Evolutionary conservation across 306 rosid species (phyloP).

Genomic region (Lathyrus sativus): DNA sequence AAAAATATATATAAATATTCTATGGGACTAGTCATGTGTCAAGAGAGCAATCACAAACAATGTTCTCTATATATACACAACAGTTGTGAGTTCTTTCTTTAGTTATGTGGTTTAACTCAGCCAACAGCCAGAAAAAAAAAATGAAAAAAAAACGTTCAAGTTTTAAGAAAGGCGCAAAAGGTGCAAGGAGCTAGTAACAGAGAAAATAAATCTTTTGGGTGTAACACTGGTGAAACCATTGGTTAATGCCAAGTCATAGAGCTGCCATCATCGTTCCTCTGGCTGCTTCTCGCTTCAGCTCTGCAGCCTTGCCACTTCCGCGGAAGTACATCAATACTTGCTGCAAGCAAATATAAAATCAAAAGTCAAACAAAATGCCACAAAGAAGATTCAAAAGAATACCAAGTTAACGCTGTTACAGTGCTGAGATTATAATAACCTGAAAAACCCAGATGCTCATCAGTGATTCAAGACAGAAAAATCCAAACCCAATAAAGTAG

Average conservation of each 20-base stretch:
- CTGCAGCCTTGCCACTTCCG: slow-evolving; percentile 85
- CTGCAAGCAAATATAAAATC: slow-evolving; percentile 49
- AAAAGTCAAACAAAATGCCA: slow-evolving; percentile 30
- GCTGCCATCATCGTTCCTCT: slow-evolving; percentile 88
- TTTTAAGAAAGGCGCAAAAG: slow-evolving; percentile 33
- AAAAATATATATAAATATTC: neutral
- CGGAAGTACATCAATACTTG: slow-evolving; percentile 96
- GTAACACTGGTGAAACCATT: slow-evolving; percentile 24
- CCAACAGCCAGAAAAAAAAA: slow-evolving; percentile 34
- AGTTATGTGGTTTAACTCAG: slow-evolving; percentile 33
- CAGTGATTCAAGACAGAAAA: slow-evolving; percentile 70
- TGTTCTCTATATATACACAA: slow-evolving; percentile 44
- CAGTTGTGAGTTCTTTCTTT: slow-evolving; percentile 37
- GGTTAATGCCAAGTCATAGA: slow-evolving; percentile 45
- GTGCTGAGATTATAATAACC: slow-evolving; percentile 49
- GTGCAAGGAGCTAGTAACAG: slow-evolving; percentile 23
- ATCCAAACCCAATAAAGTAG: slow-evolving; percentile 79
- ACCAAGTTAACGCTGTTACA: slow-evolving; percentile 1
- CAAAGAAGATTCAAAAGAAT: slow-evolving; percentile 10
- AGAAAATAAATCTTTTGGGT: slow-evolving; percentile 29
- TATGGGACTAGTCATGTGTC: slow-evolving; percentile 10
- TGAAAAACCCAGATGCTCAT: slow-evolving; percentile 96
- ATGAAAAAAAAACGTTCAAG: slow-evolving; percentile 35
- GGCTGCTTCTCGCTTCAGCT: slow-evolving; percentile 74
- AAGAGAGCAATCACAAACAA: slow-evolving; percentile 33